These are phyloP conservation scores for Diaporthe nobilis DNA, from an alignment of 2,329 filamentous ascomycete genomes.

Conservation along the genomic window DNA sequence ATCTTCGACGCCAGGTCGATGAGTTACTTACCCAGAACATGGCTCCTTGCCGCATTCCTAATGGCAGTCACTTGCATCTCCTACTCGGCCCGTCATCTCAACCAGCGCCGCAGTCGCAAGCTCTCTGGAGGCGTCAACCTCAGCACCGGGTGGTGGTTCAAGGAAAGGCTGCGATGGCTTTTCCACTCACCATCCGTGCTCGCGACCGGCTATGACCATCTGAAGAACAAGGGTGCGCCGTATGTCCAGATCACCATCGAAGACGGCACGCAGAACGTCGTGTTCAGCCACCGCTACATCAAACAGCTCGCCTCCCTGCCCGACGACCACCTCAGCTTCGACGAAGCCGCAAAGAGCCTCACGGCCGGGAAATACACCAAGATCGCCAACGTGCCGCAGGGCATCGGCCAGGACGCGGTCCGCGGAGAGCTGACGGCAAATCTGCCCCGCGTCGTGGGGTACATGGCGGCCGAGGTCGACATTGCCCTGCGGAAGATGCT, in stretches of 20 bases:
- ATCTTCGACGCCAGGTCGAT: not conserved
- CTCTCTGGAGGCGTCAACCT: not conserved
- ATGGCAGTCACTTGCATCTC: not conserved
- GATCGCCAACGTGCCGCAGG: no score
- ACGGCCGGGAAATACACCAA: no score
- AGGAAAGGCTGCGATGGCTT: not conserved
- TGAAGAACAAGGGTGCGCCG: not conserved
- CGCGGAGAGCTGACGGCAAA: no score
- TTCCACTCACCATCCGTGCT: not conserved
- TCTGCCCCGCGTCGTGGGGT: no score
- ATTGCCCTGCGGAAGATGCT: no score
- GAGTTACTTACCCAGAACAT: not conserved
- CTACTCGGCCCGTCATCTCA: not conserved
- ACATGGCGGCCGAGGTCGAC: no score
- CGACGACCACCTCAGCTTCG: no score
- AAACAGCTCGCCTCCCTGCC: no score
- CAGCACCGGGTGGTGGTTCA: slow-evolving; percentile 3
- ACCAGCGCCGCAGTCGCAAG: not conserved
- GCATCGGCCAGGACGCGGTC: no score
- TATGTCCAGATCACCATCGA: not conserved
- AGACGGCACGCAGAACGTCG: no score
- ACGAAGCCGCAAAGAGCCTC: no score
- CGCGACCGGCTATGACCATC: not conserved
- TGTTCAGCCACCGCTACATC: no score
- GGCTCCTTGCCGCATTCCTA: not conserved